Conservation (phyloP, 169 alveolate species). For the Eimeria tenella region DNA sequence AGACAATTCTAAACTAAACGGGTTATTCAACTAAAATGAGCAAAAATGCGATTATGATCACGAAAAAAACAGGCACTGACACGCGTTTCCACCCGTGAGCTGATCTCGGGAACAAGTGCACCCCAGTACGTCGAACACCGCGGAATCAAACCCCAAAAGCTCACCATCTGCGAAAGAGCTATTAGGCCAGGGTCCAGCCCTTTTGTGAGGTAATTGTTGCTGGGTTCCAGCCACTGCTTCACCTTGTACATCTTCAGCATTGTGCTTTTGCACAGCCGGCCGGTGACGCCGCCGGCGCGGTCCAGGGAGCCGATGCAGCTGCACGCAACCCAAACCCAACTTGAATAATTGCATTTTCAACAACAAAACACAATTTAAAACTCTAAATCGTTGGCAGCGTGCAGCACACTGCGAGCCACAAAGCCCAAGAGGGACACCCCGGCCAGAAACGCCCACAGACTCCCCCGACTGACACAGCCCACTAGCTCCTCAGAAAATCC, state of each 20-base stretch:
- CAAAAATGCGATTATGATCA: too few species aligned
- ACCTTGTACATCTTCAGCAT: constrained; percentile 23
- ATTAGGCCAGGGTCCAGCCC: constrained; percentile 47
- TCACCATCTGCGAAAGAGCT: constrained; percentile 47
- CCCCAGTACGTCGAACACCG: neutral
- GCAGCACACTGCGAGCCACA: neutral
- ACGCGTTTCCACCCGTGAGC: too few species aligned
- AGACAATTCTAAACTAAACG: too few species aligned
- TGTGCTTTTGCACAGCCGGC: constrained; percentile 12
- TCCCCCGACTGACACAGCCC: neutral
- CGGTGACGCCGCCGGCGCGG: constrained; percentile 6
- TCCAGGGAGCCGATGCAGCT: constrained; percentile 48
- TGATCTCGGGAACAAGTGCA: neutral
- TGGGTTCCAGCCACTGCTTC: constrained; percentile 56
- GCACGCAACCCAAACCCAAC: neutral
- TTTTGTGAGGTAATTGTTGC: neutral
- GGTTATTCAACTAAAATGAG: too few species aligned
- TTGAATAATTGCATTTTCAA: neutral
- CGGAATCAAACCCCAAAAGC: neutral
- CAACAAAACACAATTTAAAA: too few species aligned
- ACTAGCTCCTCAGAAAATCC: neutral
- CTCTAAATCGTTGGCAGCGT: too few species aligned
- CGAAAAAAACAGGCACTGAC: too few species aligned
- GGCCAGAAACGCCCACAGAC: neutral
- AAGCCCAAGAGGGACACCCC: neutral